phyloP scores from a whole-genome alignment of 257 asterid species.

The Leptodermis oblonga region DNA sequence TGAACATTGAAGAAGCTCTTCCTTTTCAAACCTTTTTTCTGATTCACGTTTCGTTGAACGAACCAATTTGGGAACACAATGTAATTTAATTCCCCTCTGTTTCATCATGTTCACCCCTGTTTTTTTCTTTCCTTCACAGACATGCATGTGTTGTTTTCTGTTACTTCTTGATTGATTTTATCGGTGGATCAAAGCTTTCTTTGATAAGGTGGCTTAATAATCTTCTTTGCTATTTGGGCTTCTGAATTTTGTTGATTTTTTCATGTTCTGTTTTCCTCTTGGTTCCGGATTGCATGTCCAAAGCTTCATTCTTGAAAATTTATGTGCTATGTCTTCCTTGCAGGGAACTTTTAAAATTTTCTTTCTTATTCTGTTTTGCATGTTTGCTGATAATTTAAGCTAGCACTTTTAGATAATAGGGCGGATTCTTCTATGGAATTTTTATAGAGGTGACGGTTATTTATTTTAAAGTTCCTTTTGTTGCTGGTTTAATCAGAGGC shows the following conservation, averaged over 20 bases:
- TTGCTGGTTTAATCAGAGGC: too few species aligned
- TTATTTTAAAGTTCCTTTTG: not conserved
- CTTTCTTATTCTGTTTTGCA: not conserved
- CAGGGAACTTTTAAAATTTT: not conserved
- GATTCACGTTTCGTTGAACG: not conserved
- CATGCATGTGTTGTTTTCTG: not conserved
- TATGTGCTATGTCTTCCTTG: not conserved
- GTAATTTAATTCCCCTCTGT: not conserved
- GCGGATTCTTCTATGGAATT: not conserved
- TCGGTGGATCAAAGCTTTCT: not conserved
- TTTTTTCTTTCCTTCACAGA: not conserved
- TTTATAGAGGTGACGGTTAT: too few species aligned
- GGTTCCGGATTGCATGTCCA: conserved; percentile 2
- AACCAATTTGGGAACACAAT: not conserved
- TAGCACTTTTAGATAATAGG: not conserved
- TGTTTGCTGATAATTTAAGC: not conserved
- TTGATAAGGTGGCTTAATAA: not conserved
- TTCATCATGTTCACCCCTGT: too few species aligned
- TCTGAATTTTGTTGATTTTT: not conserved
- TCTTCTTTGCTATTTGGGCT: not conserved
- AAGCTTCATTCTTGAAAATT: not conserved
- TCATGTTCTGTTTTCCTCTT: not conserved
- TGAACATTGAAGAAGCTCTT: too few species aligned
- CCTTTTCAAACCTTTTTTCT: not conserved
- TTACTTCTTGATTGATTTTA: not conserved